These are phyloP conservation scores for Penicillium antarcticum DNA, from an alignment of 495 filamentous ascomycete genomes.

Conservation along the genomic window DNA sequence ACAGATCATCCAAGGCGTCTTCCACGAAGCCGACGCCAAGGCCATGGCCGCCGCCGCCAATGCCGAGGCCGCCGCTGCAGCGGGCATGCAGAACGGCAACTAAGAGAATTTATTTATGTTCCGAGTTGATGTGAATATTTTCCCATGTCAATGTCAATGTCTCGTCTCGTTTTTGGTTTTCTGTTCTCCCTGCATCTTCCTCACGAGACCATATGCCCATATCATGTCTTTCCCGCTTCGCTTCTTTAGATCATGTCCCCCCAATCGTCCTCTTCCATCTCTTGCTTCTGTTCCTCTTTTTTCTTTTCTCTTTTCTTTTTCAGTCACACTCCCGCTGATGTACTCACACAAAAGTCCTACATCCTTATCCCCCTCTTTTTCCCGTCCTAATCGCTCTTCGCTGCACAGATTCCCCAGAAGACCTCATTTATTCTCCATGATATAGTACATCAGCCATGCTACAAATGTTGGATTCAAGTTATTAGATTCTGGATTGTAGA, in stretches of 20 bases:
- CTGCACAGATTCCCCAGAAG: conserved; percentile 35
- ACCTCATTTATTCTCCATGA: conserved; percentile 14
- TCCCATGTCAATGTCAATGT: background rate
- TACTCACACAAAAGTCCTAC: conserved; percentile 32
- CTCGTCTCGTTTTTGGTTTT: conserved; percentile 2
- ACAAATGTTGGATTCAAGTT: conserved; percentile 11
- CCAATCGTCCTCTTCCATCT: conserved; percentile 14
- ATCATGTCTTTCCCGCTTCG: conserved; percentile 27
- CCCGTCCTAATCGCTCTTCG: conserved; percentile 20
- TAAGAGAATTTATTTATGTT: conserved; percentile 21
- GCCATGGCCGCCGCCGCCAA: conserved; percentile 38
- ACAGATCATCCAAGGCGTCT: conserved; percentile 70
- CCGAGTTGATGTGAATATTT: conserved; percentile 3
- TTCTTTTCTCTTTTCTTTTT: conserved; percentile 7
- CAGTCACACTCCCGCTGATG: conserved; percentile 24
- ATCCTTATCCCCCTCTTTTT: background rate
- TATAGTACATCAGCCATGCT: conserved; percentile 28
- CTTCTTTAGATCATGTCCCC: conserved; percentile 28
- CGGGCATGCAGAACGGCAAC: conserved; percentile 37
- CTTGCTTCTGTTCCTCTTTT: conserved; percentile 11
- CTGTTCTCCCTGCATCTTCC: conserved; percentile 9
- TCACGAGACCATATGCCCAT: conserved; percentile 38
- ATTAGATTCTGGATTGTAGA: conserved; percentile 1
- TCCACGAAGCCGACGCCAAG: conserved; percentile 74
- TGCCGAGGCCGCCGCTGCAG: conserved; percentile 35